Evolutionary conservation across 176 grass and related monocot genomes (phyloP).

Genomic region (Aegilops umbellulata): DNA sequence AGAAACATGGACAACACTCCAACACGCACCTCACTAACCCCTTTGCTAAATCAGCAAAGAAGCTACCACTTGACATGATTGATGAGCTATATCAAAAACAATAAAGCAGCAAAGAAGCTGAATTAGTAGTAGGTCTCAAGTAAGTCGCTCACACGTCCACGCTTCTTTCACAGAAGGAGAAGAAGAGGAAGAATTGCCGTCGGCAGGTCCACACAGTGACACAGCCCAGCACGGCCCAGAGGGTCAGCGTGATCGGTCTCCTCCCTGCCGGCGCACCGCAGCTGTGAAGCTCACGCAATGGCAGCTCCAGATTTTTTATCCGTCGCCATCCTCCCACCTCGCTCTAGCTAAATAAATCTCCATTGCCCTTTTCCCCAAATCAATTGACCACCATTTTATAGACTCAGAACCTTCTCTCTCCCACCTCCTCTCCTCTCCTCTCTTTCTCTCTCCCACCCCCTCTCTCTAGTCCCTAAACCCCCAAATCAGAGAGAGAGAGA

Average conservation of each 20-base stretch:
- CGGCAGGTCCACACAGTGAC: slow-evolving; percentile 23
- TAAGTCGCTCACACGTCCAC: neutral
- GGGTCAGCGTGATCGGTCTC: neutral
- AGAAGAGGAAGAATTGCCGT: neutral
- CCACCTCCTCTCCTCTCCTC: neutral
- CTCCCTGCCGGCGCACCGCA: neutral
- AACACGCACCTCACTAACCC: neutral
- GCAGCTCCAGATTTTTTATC: slow-evolving; percentile 12
- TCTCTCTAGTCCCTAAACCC: neutral
- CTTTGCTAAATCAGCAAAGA: neutral
- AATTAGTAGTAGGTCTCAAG: slow-evolving; percentile 29
- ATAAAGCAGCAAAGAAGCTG: neutral
- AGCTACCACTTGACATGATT: neutral
- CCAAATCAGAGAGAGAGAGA: neutral
- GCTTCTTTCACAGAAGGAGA: neutral
- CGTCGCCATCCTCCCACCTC: neutral
- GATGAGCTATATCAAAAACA: too few species aligned
- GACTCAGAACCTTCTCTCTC: slow-evolving; percentile 24
- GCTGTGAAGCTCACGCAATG: slow-evolving; percentile 34
- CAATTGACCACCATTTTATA: slow-evolving; percentile 52
- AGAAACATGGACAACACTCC: neutral
- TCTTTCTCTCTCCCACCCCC: neutral
- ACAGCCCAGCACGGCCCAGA: neutral
- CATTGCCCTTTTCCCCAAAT: slow-evolving; percentile 4
- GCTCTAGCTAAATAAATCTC: slow-evolving; percentile 17